Conservation (phyloP, 257 asterid genomes). For the Solanum gracilifrons region DNA sequence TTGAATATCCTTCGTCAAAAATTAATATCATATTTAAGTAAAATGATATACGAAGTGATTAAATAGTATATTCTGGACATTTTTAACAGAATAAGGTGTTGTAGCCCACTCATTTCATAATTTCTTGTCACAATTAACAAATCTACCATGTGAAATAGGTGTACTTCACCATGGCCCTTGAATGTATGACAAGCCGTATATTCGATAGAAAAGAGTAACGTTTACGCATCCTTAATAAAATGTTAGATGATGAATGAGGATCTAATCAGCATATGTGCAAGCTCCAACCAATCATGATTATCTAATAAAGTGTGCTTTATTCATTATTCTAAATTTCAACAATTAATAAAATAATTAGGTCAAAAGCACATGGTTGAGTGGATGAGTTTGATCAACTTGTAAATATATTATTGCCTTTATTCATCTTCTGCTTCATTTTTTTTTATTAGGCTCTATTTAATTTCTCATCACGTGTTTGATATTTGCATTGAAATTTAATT, state of each 20-base stretch:
- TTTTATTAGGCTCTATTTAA: too few relatives aligned
- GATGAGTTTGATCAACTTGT: background rate
- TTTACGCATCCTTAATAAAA: background rate
- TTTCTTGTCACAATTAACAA: background rate
- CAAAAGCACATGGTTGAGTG: background rate
- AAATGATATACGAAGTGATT: too few relatives aligned
- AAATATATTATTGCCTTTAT: background rate
- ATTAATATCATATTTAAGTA: too few relatives aligned
- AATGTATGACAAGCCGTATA: background rate
- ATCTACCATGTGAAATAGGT: background rate
- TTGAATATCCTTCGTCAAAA: accelerated
- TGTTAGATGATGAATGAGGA: background rate
- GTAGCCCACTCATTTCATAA: background rate
- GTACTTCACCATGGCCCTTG: background rate
- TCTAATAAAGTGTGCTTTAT: background rate
- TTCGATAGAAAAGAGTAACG: background rate
- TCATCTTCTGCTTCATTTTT: background rate
- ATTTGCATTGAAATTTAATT: accelerated
- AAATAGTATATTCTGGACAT: too few relatives aligned
- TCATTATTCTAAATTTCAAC: background rate
- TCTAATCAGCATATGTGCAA: conserved; percentile 1
- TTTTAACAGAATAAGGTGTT: accelerated
- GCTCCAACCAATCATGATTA: background rate
- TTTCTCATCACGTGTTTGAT: too few relatives aligned
- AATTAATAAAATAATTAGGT: background rate